Evolutionary conservation across 768 basidiomycete genomes (phyloP).

Genomic region (Leccinum ochraceum): DNA sequence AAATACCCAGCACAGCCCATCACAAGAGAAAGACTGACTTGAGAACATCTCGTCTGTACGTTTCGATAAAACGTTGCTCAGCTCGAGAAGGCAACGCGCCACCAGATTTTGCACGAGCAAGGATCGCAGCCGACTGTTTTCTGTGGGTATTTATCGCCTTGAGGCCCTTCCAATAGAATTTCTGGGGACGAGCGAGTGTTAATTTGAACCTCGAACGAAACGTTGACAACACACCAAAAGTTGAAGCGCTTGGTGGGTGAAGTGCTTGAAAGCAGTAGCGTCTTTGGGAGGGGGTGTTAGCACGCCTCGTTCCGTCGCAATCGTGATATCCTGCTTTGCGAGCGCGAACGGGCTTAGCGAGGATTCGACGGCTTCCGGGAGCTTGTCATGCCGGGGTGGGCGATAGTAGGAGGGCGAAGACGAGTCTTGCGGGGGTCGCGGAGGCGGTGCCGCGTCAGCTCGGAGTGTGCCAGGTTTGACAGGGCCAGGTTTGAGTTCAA

Average conservation of each 20-base stretch:
- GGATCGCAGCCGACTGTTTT: conserved; percentile 53
- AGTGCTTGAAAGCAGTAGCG: conserved; percentile 56
- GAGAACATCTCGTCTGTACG: conserved; percentile 64
- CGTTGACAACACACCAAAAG: conserved; percentile 39
- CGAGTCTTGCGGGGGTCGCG: conserved; percentile 25
- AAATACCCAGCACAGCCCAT: conserved; percentile 9
- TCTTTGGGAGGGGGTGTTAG: conserved; percentile 63
- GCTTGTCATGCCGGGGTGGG: conserved; percentile 26
- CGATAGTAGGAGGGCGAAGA: conserved; percentile 29
- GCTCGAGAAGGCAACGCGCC: conserved; percentile 64
- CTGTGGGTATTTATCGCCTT: conserved; percentile 70
- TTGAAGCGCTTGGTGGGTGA: conserved; percentile 49
- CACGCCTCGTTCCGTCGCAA: conserved; percentile 69
- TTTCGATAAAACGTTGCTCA: conserved; percentile 69
- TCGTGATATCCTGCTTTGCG: conserved; percentile 60
- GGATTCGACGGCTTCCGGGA: conserved; percentile 20
- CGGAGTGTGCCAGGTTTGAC: conserved; percentile 43
- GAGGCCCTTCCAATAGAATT: conserved; percentile 83
- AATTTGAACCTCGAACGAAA: neutral
- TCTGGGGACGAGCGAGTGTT: conserved; percentile 39
- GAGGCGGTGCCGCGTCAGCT: conserved; percentile 19
- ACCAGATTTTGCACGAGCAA: conserved; percentile 54
- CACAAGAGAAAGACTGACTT: conserved; percentile 49
- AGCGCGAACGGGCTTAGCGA: conserved; percentile 43
- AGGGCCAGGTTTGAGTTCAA: conserved; percentile 67